phyloP scores from a whole-genome alignment of 768 basidiomycete species.

The Filobasidium wieringae region DNA sequence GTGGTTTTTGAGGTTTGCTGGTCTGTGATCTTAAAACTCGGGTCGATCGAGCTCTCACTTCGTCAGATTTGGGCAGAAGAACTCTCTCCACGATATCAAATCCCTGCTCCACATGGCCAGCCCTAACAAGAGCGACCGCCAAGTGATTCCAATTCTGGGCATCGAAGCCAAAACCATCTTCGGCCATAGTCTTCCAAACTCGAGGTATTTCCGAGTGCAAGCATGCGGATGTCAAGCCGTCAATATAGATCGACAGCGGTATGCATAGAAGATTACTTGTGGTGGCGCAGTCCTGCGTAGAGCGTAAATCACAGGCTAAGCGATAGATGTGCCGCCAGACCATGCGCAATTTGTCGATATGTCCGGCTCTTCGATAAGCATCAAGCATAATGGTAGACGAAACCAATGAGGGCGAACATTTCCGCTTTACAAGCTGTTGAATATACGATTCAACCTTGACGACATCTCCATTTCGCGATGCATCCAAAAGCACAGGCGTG shows the following conservation, averaged over 20 bases:
- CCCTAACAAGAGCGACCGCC: constrained; percentile 59
- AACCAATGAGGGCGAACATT: constrained; percentile 51
- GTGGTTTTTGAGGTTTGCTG: background rate
- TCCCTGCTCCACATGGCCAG: constrained; percentile 68
- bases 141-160: constrained; percentile 88
- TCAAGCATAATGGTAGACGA: constrained; percentile 58
- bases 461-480: constrained; percentile 11
- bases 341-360: constrained; percentile 48
- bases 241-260: constrained; percentile 71
- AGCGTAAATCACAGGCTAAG: constrained; percentile 44
- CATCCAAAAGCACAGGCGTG: constrained; percentile 24
- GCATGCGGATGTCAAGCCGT: constrained; percentile 56
- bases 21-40: background rate
- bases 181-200: constrained; percentile 56
- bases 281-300: background rate
- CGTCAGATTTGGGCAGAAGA: constrained; percentile 44
- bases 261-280: constrained; percentile 54
- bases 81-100: constrained; percentile 72
- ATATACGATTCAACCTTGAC: constrained; percentile 22
- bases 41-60: background rate
- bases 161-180: constrained; percentile 63
- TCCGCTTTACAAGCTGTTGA: constrained; percentile 25
- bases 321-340: constrained; percentile 60
- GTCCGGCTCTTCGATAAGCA: constrained; percentile 52
- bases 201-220: constrained; percentile 51